Base-by-base conservation (phyloP, 306 rosid genomes). In the Lupinus albus region DNA sequence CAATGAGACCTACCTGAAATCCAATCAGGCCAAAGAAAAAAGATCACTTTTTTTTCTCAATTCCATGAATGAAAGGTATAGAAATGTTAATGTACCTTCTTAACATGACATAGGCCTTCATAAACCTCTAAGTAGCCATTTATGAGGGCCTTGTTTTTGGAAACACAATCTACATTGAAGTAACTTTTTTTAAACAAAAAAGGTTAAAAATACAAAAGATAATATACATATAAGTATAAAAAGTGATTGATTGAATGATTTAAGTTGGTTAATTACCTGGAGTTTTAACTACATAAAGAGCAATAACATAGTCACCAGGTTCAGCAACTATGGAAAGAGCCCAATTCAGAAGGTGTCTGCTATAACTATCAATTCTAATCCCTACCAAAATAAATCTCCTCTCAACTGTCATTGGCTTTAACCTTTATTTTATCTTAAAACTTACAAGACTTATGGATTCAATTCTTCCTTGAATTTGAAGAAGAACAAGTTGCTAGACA, bases 291-390 rank as follows among this genome's bases (percentile, higher is more conserved):
- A 92, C 87, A 75, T 90, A 85, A 44, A 83, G 45, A 36, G 96
- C 99, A 71, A 88, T 55, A 68, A 93, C 96, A 67, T 76, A 81
- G 73, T 88, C 97, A 54, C 96, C 96, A 45, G 97, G 92, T 39
- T 83, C 82, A 39, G 99, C 91, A 44, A 91, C 86, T 74, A 88
- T 86, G 36, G 77, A 80, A 42, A 93, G 82, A 68, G 99, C 97
- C 99, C 99, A 93, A 50, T 84, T 79, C 8, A 93, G 84, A 10
- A 93, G 82, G 11, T 90, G 86, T 68, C 86, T 81, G 72, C 97
- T 79, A 33, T 61, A 64, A 59, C 74, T 52, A 75, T 88, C 92
- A 1, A 90, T 78, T 54, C 72, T 78, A 72, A 90, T 85, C 68
- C 97, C 97, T 28, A 93, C 97, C 74, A 90, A 68, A 69, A 93